Percentiles rank a stretch among this genome's conserved stretches.
These are phyloP conservation scores for Flagelloscypha sp. DNA, from an alignment of 768 basidiomycete genomes.

Conservation along the genomic window DNA sequence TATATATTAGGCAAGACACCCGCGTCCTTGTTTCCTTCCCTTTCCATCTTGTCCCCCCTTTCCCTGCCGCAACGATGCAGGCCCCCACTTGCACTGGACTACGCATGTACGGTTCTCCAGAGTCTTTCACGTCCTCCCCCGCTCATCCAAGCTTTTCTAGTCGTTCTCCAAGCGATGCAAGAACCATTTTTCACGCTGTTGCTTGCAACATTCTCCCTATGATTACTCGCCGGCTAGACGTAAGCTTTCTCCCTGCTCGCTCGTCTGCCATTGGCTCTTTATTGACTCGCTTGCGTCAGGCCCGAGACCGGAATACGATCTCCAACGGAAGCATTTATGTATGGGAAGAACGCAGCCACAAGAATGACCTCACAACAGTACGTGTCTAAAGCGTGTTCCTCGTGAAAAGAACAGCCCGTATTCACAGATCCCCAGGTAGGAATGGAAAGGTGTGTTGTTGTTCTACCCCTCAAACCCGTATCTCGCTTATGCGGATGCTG, in stretches of 20 bases:
- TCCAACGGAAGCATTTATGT: slow-evolving; percentile 73
- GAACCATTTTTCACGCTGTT: slow-evolving; percentile 69
- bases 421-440: too few relatives aligned
- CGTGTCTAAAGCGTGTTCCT: too few relatives aligned
- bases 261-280: slow-evolving; percentile 59
- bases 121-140: slow-evolving; percentile 26
- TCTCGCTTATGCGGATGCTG: too few relatives aligned
- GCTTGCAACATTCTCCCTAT: slow-evolving; percentile 60
- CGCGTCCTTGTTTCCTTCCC: slow-evolving; percentile 3
- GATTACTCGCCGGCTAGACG: slow-evolving; percentile 68
- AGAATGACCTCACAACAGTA: slow-evolving; percentile 65
- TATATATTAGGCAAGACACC: too few relatives aligned
- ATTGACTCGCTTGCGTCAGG: slow-evolving; percentile 68
- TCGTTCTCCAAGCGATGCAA: slow-evolving; percentile 39
- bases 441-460: too few relatives aligned
- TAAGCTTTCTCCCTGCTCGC: slow-evolving; percentile 70
- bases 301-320: slow-evolving; percentile 65
- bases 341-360: slow-evolving; percentile 76
- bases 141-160: slow-evolving; percentile 1
- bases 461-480: too few relatives aligned
- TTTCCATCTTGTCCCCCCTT: slow-evolving; percentile 10
- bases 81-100: slow-evolving; percentile 44
- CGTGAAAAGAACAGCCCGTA: too few relatives aligned
- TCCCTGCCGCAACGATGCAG: slow-evolving; percentile 28
- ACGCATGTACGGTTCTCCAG: slow-evolving; percentile 42